phyloP scores from a whole-genome alignment of 108 stramenopile species.

The Skeletonema grethae region DNA sequence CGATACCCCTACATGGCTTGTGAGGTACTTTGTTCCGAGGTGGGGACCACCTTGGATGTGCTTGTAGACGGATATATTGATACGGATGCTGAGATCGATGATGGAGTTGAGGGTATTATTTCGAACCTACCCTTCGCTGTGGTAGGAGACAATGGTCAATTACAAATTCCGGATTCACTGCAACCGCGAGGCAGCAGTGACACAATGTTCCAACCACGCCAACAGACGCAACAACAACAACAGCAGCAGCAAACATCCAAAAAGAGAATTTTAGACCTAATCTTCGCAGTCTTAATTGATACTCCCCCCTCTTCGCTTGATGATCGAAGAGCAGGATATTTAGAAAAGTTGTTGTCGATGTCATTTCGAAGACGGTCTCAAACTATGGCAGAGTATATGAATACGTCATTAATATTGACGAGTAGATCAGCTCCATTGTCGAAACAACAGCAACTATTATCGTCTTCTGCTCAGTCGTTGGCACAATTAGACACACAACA shows the following conservation, averaged over 20 bases:
- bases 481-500: not conserved
- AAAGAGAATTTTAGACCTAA: conserved; percentile 58
- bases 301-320: conserved; percentile 73
- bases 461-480: not conserved
- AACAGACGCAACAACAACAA: conserved; percentile 2
- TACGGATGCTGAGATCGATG: conserved; percentile 31
- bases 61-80: conserved; percentile 69
- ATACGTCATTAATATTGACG: conserved; percentile 39
- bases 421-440: conserved; percentile 4
- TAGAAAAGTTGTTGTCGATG: conserved; percentile 88
- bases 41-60: conserved; percentile 73
- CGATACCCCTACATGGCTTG: conserved; percentile 96
- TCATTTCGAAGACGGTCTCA: conserved; percentile 73
- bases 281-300: conserved; percentile 81
- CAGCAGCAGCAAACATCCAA: conserved; percentile 5
- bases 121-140: not conserved
- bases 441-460: not conserved
- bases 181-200: not conserved
- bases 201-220: not conserved
- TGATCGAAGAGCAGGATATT: conserved; percentile 93
- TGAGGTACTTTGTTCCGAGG: conserved; percentile 95
- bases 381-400: conserved; percentile 67
- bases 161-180: too few species aligned
- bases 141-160: not conserved
- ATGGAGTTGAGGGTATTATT: not conserved